Base-by-base conservation (phyloP, 208 protist species). In the Leptomonas seymouri region DNA sequence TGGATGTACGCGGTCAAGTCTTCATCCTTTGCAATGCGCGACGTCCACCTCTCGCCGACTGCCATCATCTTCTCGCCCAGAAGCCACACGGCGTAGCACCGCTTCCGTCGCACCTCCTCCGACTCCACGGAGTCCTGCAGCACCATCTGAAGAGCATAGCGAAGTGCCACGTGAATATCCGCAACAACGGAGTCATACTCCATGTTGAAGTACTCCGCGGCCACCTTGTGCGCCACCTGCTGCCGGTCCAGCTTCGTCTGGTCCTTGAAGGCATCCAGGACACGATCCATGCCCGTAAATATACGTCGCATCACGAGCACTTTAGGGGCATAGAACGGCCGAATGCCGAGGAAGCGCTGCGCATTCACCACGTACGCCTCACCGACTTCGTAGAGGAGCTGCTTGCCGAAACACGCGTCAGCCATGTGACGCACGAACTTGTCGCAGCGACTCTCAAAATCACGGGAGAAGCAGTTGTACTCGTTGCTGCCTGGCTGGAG, bases 51-150 rank as follows among this genome's bases (percentile, higher is more conserved):
- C 49, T 63, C 69, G 5, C 91, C 91, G 44, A 82, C 83, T 11
- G 68, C 56, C 75, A 89, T 79, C 86, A 96, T 91, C 50, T 81
- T 76, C 57, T 93, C 79, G 0, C 91, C 91, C 9, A 96, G 58
- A 51, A 84, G 86, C 88, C 91, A 96, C 48, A 96, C 70, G 16
- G 88, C 91, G 67, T 96, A 96, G 77, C 82, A 87, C 30, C 91
- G 87, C 55, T 84, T 80, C 39, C 56, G 30, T 21, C 80, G 84
- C 46, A 93, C 86, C 61, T 80, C 80, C 31, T 86, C 84, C 36
- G 58, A 76, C 62, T 85, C 74, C 25, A 76, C 74, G 5, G 71
- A 66, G 64, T 96, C 91, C 62, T 89, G 78, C 41, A 92, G 67
- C 21, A 91, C 91, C 68, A 87, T 82, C 74, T 96, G 91, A 20